Base-by-base conservation (phyloP, 2,329 filamentous ascomycete genomes). In the Fusarium praegraminearum region DNA sequence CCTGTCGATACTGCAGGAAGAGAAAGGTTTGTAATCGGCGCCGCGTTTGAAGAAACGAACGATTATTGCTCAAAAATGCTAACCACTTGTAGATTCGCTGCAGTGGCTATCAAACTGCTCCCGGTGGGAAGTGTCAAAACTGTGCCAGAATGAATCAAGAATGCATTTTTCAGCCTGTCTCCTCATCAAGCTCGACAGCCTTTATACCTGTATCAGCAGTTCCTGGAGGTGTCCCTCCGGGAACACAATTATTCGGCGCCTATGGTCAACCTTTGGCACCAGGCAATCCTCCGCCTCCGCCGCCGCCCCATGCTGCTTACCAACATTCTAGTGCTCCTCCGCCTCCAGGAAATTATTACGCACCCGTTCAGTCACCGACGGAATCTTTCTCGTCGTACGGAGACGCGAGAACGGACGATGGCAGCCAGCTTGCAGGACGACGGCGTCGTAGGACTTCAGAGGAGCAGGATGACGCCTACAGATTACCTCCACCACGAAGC, bases 91-190 rank as follows among this genome's bases (percentile, higher is more conserved):
- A 89, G 86, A 89, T 89, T 67, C 85, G 87, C 38, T 89, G 87
- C 79, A 89, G 86, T 65, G 87, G 87, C 30, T 88, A 88, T 67
- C 84, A 86, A 62, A 87, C 86, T 65, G 86, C 85, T 0, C 84
- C 85, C 0, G 86, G 86, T 22, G 87, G 86, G 13, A 87, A 88
- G 68, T 89, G 87, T 69, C 84, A 86, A 57, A 89, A 89, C 70
- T 89, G 87, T 71, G 85, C 86, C 40, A 86, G 87, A 66, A 87
- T 88, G 79, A 86, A 87, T 50, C 87, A 89, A 70, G 86, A 89
- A 65, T 89, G 87, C 63, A 83, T 89, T 16, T 89, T 89, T 62
- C 86, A 89, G 72, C 87, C 86, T 0, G 87, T 89, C 2, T 87
- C 85, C 6, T 85, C 84, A 0, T 84, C 85, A 13, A 83, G 84